Evolutionary conservation across 768 basidiomycete species (phyloP), one percentile per base, ranked within the genome.

Genomic region (Mrakia blollopis): DNA sequence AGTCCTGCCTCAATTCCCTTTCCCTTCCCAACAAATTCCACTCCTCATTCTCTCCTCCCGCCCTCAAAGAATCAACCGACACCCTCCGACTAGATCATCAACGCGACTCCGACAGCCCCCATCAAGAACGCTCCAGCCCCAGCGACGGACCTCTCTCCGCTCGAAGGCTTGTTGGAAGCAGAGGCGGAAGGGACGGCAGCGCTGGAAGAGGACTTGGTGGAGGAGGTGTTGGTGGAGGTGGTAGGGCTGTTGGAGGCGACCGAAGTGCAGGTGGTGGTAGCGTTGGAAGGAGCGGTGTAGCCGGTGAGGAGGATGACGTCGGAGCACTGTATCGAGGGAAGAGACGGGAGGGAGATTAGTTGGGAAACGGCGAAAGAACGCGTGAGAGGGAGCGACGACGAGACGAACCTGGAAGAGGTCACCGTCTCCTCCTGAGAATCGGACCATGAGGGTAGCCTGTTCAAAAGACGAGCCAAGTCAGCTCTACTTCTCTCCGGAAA

Each of bases 201-300:
- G n/a, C 61, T 41, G 10, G 61, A 60, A 8, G 73, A 63, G 16
- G 44, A 80, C 77, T 86, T 84, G 0, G 89, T 86, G 47, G 88
- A 84, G 21, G 85, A 86, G 78, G 85, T 85, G 80, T 82, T 86
- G 32, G 84, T 86, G 57, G 89, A 87, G 41, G 94, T 84, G n/a
- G n/a, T n/a, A n/a, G n/a, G n/a, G 30, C 89, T 89, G 80, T 94
- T 82, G 83, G 94, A 94, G 52, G 93, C n/a, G n/a, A n/a, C n/a
- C n/a, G n/a, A n/a, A n/a, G n/a, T n/a, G n/a, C n/a, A 87, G 81
- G 92, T 94, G 90, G 93, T 80, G 21, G 70, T 74, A 72, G 14
- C 79, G 79, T 84, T 86, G 47, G 86, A 84, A 0, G 89, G 86
- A 44, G 88, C 84, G 25, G 85, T 86, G 79, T 85, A 85, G 80